Percentiles rank a stretch among this genome's conserved stretches.
These are phyloP conservation scores for Loxodes magnus DNA, from an alignment of 73 alveolate genomes.

Conservation along the genomic window DNA sequence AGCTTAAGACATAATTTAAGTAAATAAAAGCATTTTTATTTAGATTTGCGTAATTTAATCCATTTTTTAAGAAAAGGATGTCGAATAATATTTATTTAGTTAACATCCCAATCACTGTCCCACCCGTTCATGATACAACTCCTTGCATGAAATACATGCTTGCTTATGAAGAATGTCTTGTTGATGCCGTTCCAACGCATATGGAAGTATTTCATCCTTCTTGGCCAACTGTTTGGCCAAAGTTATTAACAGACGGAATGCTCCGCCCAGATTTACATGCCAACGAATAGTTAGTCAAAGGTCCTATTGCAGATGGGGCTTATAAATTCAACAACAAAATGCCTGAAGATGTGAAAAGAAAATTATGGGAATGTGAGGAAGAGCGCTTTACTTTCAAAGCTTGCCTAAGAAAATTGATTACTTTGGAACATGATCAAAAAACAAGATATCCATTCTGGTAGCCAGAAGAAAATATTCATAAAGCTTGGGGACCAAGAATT, in stretches of 20 bases:
- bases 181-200: conserved; percentile 40
- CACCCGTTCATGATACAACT: conserved; percentile 34
- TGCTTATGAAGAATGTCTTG: conserved; percentile 84
- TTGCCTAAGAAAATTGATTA: conserved; percentile 63
- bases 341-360: not conserved
- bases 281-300: not conserved
- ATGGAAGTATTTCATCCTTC: conserved; percentile 37
- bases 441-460: conserved; percentile 6
- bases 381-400: conserved; percentile 78
- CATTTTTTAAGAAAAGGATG: too few species aligned
- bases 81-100: conserved; percentile 13
- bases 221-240: conserved; percentile 53
- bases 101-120: conserved; percentile 22
- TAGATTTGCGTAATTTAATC: too few species aligned
- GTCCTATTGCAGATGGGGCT: not conserved
- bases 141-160: conserved; percentile 61
- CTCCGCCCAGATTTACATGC: conserved; percentile 21
- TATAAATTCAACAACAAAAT: not conserved
- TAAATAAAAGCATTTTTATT: too few species aligned
- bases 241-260: conserved; percentile 41
- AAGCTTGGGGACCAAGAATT: not conserved
- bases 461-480: not conserved
- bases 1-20: too few species aligned
- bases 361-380: conserved; percentile 77
- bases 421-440: conserved; percentile 15